Evolutionary conservation across 2,329 filamentous ascomycete species (phyloP).

Genomic region (Drechslera avenae): DNA sequence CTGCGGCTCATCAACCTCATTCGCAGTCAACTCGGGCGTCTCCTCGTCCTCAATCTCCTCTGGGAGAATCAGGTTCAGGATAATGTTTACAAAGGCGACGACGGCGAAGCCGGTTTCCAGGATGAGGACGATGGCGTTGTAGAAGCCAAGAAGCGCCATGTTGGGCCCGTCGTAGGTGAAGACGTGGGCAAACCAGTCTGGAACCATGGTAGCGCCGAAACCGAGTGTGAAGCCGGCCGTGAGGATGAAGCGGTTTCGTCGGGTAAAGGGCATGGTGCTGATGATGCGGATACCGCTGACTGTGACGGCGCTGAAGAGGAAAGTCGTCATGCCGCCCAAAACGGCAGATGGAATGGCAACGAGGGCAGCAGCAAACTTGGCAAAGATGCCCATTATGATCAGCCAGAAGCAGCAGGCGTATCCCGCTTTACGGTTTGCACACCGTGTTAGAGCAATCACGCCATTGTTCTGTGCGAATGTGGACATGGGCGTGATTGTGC

Average conservation of each 20-base stretch:
- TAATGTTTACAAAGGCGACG: conserved; percentile 72
- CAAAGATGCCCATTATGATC: conserved; percentile 79
- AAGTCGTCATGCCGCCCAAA: conserved; percentile 66
- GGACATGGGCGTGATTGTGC: conserved; percentile 80
- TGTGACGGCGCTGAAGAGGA: conserved; percentile 77
- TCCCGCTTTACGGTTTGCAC: conserved; percentile 79
- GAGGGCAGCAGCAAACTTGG: conserved; percentile 80
- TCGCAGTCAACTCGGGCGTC: conserved; percentile 50
- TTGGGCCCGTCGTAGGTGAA: conserved; percentile 76
- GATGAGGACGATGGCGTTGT: conserved; percentile 65
- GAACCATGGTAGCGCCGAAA: conserved; percentile 60
- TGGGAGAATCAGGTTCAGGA: conserved; percentile 73
- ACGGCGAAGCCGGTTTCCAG: conserved; percentile 69
- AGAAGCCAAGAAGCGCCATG: conserved; percentile 70
- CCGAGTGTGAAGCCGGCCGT: conserved; percentile 76
- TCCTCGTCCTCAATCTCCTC: conserved; percentile 75
- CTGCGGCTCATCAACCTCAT: conserved; percentile 45
- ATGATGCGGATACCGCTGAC: conserved; percentile 81
- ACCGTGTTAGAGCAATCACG: conserved; percentile 74
- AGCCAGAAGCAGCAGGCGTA: conserved; percentile 80
- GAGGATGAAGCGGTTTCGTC: conserved; percentile 80
- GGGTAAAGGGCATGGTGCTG: conserved; percentile 71
- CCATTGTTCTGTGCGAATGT: conserved; percentile 48
- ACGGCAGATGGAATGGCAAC: conserved; percentile 70
- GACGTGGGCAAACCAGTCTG: conserved; percentile 68